These are phyloP conservation scores for Cetradonia linearis DNA, from an alignment of 495 filamentous ascomycete genomes.

Conservation along the genomic window DNA sequence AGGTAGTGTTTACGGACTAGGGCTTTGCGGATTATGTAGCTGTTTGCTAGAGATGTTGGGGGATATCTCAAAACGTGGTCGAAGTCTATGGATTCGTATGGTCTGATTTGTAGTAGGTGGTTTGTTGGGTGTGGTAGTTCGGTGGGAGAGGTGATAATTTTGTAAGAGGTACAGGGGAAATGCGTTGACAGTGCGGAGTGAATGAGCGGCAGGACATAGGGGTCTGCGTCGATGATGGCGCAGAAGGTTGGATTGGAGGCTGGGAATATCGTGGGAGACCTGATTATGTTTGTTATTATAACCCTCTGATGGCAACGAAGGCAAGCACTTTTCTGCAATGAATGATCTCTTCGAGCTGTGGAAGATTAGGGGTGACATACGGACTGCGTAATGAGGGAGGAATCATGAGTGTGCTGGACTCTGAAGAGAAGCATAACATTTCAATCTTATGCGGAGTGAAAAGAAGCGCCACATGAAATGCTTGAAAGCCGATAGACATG, in stretches of 20 bases:
- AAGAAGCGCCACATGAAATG: background rate
- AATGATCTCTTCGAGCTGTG: background rate
- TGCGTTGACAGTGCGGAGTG: slow-evolving; percentile 54
- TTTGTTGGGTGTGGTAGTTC: slow-evolving; percentile 35
- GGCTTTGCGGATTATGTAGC: slow-evolving; percentile 91
- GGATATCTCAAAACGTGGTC: slow-evolving; percentile 54
- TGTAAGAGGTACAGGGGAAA: slow-evolving; percentile 40
- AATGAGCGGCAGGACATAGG: slow-evolving; percentile 77
- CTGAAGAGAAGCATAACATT: background rate
- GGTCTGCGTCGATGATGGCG: slow-evolving; percentile 68
- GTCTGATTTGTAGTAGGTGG: slow-evolving; percentile 66
- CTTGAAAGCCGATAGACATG: background rate
- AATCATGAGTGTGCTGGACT: background rate
- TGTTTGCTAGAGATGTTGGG: slow-evolving; percentile 54
- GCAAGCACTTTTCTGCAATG: background rate
- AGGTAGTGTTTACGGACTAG: slow-evolving; percentile 96
- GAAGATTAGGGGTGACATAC: background rate
- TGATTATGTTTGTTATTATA: background rate
- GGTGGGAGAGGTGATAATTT: slow-evolving; percentile 37
- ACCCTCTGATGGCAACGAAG: background rate
- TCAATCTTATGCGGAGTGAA: background rate
- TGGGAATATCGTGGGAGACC: slow-evolving; percentile 5
- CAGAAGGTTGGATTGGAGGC: slow-evolving; percentile 40
- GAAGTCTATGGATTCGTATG: slow-evolving; percentile 83
- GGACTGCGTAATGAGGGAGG: background rate